Percentiles rank a stretch among this genome's conserved stretches.
Conservation (phyloP, 805 yeast genomes). For the baker's yeast (Saccharomyces cerevisiae) region DNA sequence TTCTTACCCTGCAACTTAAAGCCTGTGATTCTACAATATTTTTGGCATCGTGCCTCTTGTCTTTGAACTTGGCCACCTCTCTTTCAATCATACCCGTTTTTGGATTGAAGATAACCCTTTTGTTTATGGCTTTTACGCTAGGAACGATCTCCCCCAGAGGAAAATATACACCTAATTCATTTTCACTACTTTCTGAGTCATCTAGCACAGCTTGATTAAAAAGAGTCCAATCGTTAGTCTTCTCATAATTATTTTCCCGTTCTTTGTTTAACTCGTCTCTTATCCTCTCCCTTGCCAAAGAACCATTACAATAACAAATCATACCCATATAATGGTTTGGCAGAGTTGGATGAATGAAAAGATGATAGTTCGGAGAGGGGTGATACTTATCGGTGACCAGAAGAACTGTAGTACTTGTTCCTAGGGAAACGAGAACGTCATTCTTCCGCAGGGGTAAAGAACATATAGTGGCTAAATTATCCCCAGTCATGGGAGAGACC, state of each 20-base stretch:
- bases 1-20: conserved; percentile 69
- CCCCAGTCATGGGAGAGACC: conserved; percentile 79
- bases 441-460: conserved; percentile 69
- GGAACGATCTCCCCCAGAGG: conserved; percentile 91
- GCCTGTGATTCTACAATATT: conserved; percentile 85
- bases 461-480: conserved; percentile 79
- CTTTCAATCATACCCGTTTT: conserved; percentile 23
- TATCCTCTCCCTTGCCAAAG: conserved; percentile 73
- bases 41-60: conserved; percentile 55
- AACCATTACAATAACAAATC: conserved; percentile 90
- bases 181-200: conserved; percentile 33
- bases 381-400: conserved; percentile 68
- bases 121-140: conserved; percentile 56
- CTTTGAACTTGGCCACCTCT: conserved; percentile 35
- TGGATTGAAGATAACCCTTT: conserved; percentile 39
- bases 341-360: conserved; percentile 81
- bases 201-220: conserved; percentile 42
- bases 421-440: conserved; percentile 75
- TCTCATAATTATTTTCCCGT: conserved; percentile 30
- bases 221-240: conserved; percentile 45
- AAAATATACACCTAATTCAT: conserved; percentile 68
- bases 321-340: conserved; percentile 79
- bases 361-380: conserved; percentile 76
- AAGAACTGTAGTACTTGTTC: conserved; percentile 86
- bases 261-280: conserved; percentile 42